phyloP scores from a whole-genome alignment of 768 basidiomycete species.

The Lentinula raphanica region DNA sequence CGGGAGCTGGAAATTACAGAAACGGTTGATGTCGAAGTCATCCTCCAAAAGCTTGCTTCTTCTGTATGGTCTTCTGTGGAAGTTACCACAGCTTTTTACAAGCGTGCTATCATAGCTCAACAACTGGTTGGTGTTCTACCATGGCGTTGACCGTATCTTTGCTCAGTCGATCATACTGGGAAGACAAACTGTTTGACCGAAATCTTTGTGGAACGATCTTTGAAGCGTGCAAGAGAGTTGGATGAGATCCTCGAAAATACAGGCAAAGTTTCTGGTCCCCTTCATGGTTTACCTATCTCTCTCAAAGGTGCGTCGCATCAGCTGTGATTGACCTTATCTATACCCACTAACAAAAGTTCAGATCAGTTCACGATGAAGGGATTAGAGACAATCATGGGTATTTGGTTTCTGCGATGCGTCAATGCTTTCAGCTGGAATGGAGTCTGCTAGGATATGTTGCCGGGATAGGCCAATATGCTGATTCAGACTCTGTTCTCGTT shows the following conservation, averaged over 20 bases:
- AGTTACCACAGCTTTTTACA: conserved; percentile 59
- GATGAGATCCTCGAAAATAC: conserved; percentile 42
- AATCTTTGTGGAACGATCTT: conserved; percentile 49
- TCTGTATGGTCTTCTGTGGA: conserved; percentile 50
- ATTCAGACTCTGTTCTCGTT: conserved; percentile 56
- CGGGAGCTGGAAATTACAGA: conserved; percentile 60
- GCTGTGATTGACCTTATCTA: neutral
- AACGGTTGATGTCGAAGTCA: conserved; percentile 31
- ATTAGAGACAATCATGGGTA: conserved; percentile 65
- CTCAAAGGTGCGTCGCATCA: conserved; percentile 23
- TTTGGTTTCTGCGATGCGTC: neutral
- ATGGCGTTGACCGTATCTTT: neutral
- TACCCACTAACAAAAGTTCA: neutral
- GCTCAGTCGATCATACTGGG: neutral
- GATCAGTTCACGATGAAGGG: conserved; percentile 65
- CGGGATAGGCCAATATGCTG: conserved; percentile 58
- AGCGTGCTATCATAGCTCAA: conserved; percentile 63
- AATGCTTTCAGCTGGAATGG: neutral
- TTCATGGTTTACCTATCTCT: conserved; percentile 47
- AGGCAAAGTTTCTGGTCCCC: conserved; percentile 42
- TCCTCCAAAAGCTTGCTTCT: conserved; percentile 42
- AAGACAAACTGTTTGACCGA: conserved; percentile 53
- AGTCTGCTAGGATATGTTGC: conserved; percentile 56
- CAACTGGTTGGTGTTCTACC: conserved; percentile 42
- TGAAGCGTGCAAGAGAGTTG: conserved; percentile 42